Evolutionary conservation across 192 early-diverging fungal species (phyloP).

Genomic region (Haplosporangium gracile): DNA sequence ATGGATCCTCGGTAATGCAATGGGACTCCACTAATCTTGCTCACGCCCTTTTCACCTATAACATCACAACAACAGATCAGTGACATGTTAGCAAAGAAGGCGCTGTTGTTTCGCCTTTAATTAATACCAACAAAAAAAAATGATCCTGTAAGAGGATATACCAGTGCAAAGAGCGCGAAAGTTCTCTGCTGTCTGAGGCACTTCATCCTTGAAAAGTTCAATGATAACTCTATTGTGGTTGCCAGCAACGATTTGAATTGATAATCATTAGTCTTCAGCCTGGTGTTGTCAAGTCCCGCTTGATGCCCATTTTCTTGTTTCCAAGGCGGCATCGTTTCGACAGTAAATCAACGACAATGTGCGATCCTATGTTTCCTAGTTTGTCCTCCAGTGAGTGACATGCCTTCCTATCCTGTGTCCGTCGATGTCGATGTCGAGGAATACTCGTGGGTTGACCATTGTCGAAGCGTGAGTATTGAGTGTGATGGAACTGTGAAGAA

Average conservation of each 20-base stretch:
- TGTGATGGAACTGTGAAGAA: neutral
- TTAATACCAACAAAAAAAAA: neutral
- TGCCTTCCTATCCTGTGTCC: slow-evolving; percentile 62
- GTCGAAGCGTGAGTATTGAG: neutral
- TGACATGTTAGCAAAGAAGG: neutral
- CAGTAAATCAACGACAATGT: neutral
- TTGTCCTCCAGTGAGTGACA: neutral
- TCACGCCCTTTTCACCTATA: slow-evolving; percentile 72
- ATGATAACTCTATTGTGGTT: slow-evolving; percentile 45
- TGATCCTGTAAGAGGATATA: slow-evolving; percentile 10
- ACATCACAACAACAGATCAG: neutral
- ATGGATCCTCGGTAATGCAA: slow-evolving; percentile 86
- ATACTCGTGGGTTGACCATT: slow-evolving; percentile 69
- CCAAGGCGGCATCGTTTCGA: neutral
- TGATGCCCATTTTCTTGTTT: neutral
- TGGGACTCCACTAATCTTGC: slow-evolving; percentile 72
- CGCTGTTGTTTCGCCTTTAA: neutral
- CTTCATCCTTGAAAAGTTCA: slow-evolving; percentile 58
- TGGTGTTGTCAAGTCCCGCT: neutral
- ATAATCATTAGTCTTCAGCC: neutral
- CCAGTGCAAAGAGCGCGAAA: slow-evolving; percentile 92
- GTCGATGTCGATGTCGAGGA: slow-evolving; percentile 74
- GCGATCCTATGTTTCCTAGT: neutral
- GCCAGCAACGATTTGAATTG: neutral
- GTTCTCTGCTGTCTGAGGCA: slow-evolving; percentile 78